These are phyloP conservation scores for Pyrenophora graminea DNA, from an alignment of 2,329 filamentous ascomycete species.

Conservation along the genomic window DNA sequence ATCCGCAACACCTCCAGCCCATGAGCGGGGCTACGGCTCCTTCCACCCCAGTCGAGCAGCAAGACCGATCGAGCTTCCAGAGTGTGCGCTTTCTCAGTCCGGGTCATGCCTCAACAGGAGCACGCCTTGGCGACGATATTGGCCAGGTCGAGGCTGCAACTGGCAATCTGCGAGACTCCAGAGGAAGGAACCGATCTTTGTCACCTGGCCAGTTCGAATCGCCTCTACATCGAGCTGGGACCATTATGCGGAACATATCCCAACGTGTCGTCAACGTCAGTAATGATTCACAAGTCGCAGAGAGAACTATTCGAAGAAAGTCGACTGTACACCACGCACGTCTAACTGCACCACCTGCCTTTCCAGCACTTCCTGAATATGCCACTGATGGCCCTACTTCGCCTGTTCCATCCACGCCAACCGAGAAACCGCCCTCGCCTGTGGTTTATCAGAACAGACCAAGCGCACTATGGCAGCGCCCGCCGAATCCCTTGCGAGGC, in stretches of 20 bases:
- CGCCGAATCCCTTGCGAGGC: constrained; percentile 79
- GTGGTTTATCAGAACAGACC: constrained; percentile 21
- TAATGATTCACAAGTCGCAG: constrained; percentile 83
- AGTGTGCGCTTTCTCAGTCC: constrained; percentile 59
- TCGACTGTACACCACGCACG: constrained; percentile 60
- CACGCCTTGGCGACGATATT: constrained; percentile 64
- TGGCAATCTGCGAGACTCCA: constrained; percentile 32
- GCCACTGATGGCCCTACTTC: constrained; percentile 49
- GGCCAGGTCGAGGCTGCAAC: constrained; percentile 60
- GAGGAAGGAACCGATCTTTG: constrained; percentile 55
- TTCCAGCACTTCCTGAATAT: constrained; percentile 58
- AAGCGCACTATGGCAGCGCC: constrained; percentile 50
- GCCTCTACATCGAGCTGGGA: constrained; percentile 55
- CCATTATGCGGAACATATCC: constrained; percentile 73
- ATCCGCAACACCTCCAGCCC: constrained; percentile 59
- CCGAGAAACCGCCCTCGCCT: constrained; percentile 48
- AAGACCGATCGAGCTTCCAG: constrained; percentile 57
- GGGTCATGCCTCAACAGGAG: constrained; percentile 47
- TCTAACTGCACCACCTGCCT: constrained; percentile 57
- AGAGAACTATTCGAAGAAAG: constrained; percentile 69
- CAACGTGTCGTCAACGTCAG: constrained; percentile 97
- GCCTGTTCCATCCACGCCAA: constrained; percentile 31
- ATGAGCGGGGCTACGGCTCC: constrained; percentile 56
- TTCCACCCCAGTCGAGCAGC: constrained; percentile 42
- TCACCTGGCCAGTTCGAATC: constrained; percentile 53